These are phyloP conservation scores for Solanum peruvianum DNA, from an alignment of 257 asterid genomes.

Conservation along the genomic window DNA sequence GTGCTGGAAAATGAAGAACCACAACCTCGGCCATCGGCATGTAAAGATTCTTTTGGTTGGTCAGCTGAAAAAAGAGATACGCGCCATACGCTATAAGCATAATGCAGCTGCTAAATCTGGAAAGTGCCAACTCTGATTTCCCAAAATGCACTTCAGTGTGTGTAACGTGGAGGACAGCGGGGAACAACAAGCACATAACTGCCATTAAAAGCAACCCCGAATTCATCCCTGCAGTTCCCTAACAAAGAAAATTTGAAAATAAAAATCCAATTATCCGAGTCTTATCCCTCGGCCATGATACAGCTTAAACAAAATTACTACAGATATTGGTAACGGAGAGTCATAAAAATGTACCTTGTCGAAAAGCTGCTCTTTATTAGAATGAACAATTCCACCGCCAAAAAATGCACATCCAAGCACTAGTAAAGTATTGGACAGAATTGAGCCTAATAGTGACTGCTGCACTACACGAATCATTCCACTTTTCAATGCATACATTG, in stretches of 20 bases:
- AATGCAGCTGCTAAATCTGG: conserved; percentile 76
- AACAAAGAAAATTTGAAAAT: not conserved
- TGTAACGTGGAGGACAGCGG: conserved; percentile 65
- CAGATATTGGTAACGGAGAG: too few species aligned
- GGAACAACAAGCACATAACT: conserved; percentile 75
- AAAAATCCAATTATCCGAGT: not conserved
- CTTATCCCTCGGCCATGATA: not conserved
- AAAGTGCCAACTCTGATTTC: conserved; percentile 73
- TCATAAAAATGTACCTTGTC: conserved; percentile 12
- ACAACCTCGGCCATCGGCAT: conserved; percentile 44
- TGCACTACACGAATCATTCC: conserved; percentile 77
- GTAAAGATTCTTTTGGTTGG: conserved; percentile 38
- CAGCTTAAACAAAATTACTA: not conserved
- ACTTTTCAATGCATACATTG: conserved; percentile 48
- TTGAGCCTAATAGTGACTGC: conserved; percentile 73
- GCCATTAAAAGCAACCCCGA: conserved; percentile 83
- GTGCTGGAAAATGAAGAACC: not conserved
- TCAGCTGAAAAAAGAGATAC: conserved; percentile 59
- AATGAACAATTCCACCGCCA: conserved; percentile 62
- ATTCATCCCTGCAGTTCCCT: conserved; percentile 60
- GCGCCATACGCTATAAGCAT: conserved; percentile 73
- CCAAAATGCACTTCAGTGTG: conserved; percentile 73
- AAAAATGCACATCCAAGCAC: conserved; percentile 87
- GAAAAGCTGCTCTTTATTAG: conserved; percentile 41
- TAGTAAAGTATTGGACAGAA: conserved; percentile 63